phyloP scores from a whole-genome alignment of 1,139 yeast genomes.

The Arxiozyma heterogenica region DNA sequence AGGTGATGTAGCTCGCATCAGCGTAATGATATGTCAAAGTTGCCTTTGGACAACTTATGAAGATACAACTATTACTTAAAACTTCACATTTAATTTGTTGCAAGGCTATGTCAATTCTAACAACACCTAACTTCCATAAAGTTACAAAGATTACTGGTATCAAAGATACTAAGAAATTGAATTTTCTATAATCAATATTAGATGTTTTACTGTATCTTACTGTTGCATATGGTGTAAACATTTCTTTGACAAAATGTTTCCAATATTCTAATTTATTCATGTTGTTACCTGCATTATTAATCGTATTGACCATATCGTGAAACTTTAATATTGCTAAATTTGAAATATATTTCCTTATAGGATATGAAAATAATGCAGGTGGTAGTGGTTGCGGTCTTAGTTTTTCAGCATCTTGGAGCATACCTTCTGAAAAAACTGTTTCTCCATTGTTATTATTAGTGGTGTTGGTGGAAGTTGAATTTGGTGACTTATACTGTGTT shows the following conservation, averaged over 20 bases:
- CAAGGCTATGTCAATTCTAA: slow-evolving; percentile 47
- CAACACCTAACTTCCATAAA: slow-evolving; percentile 34
- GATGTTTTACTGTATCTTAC: slow-evolving; percentile 39
- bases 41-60: slow-evolving; percentile 51
- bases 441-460: no score
- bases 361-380: slow-evolving; percentile 5
- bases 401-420: not conserved
- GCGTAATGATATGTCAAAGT: slow-evolving; percentile 46
- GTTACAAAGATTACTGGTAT: slow-evolving; percentile 3
- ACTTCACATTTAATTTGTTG: slow-evolving; percentile 61
- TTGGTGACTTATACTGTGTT: not conserved
- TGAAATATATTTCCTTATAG: slow-evolving; percentile 20
- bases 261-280: slow-evolving; percentile 39
- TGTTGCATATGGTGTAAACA: slow-evolving; percentile 42
- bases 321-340: slow-evolving; percentile 22
- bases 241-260: slow-evolving; percentile 39
- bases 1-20: slow-evolving; percentile 61
- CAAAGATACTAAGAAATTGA: slow-evolving; percentile 38
- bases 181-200: slow-evolving; percentile 43
- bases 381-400: not conserved
- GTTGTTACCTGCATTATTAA: slow-evolving; percentile 21
- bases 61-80: slow-evolving; percentile 55
- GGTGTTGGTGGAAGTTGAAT: not conserved
- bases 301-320: slow-evolving; percentile 19
- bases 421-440: not conserved